Evolutionary conservation across 2,329 filamentous ascomycete species (phyloP), one percentile per base, ranked within the genome.

Genomic region (Cercospora nicotianae): DNA sequence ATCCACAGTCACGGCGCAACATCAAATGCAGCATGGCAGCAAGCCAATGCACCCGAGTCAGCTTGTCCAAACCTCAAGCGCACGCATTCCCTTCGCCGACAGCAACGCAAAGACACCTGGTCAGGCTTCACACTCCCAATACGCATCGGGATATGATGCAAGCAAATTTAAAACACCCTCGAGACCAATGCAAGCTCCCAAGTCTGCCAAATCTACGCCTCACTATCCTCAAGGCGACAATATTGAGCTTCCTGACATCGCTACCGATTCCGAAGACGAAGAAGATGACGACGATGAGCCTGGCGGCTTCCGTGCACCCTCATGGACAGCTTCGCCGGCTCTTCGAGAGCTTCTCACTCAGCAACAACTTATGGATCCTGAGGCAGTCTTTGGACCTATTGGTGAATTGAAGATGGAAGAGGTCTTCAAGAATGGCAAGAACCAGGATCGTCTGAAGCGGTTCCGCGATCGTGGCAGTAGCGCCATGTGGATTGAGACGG

Each of bases 391-490:
- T 76, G 95, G 95, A 0, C 91, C 92, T 0, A 93, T 96, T 26
- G 90, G 87, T 10, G 92, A 93, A 12, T 84, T 99, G 72, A 92
- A 93, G 76, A 95, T 99, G 90, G 96, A 99, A 76, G 94, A 98
- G 77, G 93, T 97, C 33, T 99, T 99, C 81, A 91, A 87, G 80
- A 77, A 72, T 63, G 74, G 73, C 51, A 92, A 93, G 79, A 94
- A 91, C 80, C 93, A 93, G 79, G 93, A 94, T 65, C 84, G 91
- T 71, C 89, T 91, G 79, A 91, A 92, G 83, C 92, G 93, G 77
- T 98, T 97, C 85, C 88, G 96, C 18, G 90, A 92, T 62, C 87
- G 95, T 65, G 97, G 94, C 5, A 96, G 92, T 74, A 97, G 93
- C 80, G 96, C 96, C 39, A 96, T 97, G 81, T 99, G 95, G 95